phyloP scores from a whole-genome alignment of 2,329 filamentous ascomycete species.

The Ophiostoma fasciatum region DNA sequence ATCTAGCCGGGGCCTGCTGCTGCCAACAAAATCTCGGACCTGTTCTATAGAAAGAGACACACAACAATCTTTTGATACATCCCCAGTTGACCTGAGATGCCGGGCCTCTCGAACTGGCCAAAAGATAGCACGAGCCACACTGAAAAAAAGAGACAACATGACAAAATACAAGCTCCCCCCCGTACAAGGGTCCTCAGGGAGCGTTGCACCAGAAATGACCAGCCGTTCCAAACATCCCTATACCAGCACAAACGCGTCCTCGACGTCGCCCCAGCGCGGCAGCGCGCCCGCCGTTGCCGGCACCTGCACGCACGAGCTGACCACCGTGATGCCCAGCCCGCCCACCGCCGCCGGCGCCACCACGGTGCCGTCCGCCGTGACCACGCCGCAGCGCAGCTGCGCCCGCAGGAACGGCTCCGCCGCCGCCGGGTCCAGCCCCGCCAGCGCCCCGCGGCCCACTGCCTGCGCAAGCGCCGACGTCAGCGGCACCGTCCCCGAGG shows the following conservation, averaged over 20 bases:
- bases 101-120: too few species aligned
- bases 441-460: constrained; percentile 22
- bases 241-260: constrained; percentile 13
- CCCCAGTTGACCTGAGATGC: too few species aligned
- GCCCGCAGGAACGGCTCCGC: constrained; percentile 27
- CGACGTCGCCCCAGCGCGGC: constrained; percentile 21
- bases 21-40: neutral
- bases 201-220: too few species aligned
- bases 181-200: too few species aligned
- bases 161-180: too few species aligned
- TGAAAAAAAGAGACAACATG: neutral
- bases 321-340: constrained; percentile 22
- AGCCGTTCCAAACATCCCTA: too few species aligned
- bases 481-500: constrained; percentile 36
- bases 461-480: constrained; percentile 32
- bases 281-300: constrained; percentile 20
- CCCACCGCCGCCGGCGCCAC: constrained; percentile 17
- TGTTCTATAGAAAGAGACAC: neutral
- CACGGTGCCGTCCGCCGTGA: constrained; percentile 16
- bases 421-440: constrained; percentile 21
- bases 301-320: constrained; percentile 22
- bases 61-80: too few species aligned
- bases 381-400: constrained; percentile 21
- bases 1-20: neutral
- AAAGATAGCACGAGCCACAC: too few species aligned